Base-by-base conservation (phyloP, 1,139 yeast genomes). In the Kazachstania sp. region DNA sequence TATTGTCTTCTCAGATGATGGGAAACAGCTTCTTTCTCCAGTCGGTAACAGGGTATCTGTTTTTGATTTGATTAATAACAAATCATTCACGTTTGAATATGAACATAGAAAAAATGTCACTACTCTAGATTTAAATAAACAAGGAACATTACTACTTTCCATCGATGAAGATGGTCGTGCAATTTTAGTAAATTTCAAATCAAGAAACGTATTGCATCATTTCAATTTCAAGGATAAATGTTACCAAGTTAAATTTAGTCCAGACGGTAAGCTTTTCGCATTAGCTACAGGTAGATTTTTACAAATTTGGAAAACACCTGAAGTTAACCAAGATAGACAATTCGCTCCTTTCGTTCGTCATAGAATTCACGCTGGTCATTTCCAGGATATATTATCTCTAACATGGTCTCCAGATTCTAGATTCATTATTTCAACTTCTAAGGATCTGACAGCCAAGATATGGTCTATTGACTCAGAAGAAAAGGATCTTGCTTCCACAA, bases 341-440 rank as follows among this genome's bases (percentile, higher is more conserved):
- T 92, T 94, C 73, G 94, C 96, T 1, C 99, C 98, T 15, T 94
- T 92, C 68, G 85, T 92, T 38, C 83, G 95, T 55, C 88, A 86
- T 65, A 74, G 95, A 59, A 78, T 86, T 5, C 88, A 88, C 59
- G 87, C 97, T 2, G 99, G 98, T 28, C 98, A 92, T 68, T 88
- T 82, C 64, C 81, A 82, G 45, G 95, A 86, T 54, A 80, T 94
- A 26, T 75, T 80, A 1, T 78, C 86, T 7, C 67, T 92, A 9
- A 75, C 86, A 5, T 92, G 98, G 98, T 86, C 97, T 0, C 75
- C 73, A 35, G 98, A 92, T 66, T 86, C 95, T 5, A 74, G 96
- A 56, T 92, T 88, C 63, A 77, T 92, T 60, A 71, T 92, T 39
- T 79, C 96, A 3, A 77, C 95, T 1, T 85, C 96, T 23, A 86